Percentiles rank a stretch among this genome's conserved stretches.
These are phyloP conservation scores for Pseudocercospora pini-densiflorae DNA, from an alignment of 2,329 filamentous ascomycete species.

Conservation along the genomic window DNA sequence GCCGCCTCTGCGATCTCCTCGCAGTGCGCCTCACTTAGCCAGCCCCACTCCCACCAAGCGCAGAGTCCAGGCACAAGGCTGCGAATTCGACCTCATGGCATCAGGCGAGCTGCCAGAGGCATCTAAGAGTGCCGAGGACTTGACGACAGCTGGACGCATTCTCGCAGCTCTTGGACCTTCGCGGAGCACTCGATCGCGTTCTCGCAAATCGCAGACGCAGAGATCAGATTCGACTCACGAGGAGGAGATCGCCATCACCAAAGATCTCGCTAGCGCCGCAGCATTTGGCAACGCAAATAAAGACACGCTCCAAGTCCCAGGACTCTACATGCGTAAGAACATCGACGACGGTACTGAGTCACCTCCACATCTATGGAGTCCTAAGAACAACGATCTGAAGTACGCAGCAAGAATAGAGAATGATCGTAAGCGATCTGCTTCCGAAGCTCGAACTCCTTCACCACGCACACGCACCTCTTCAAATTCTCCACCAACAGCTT, in stretches of 20 bases:
- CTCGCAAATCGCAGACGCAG: constrained; percentile 1
- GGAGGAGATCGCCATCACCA: background rate
- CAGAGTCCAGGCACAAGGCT: constrained; percentile 3
- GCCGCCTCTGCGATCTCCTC: background rate
- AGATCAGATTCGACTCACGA: constrained; percentile 21
- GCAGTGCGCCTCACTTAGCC: background rate
- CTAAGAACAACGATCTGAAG: background rate
- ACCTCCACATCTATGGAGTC: background rate
- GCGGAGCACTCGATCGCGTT: constrained; percentile 10
- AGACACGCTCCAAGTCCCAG: constrained; percentile 11
- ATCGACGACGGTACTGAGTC: background rate
- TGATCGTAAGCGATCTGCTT: background rate
- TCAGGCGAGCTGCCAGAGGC: background rate
- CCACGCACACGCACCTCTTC: background rate
- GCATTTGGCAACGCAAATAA: background rate
- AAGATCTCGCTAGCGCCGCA: constrained; percentile 13
- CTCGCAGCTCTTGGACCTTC: background rate
- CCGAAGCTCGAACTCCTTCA: background rate
- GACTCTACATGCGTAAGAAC: constrained; percentile 9
- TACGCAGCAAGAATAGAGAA: background rate
- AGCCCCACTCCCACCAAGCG: constrained; percentile 4
- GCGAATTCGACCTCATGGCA: constrained; percentile 12
- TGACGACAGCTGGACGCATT: background rate
- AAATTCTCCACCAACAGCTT: background rate
- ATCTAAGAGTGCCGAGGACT: background rate